Evolutionary conservation across 2,329 filamentous ascomycete species (phyloP).

Genomic region (Blastomyces parvus): DNA sequence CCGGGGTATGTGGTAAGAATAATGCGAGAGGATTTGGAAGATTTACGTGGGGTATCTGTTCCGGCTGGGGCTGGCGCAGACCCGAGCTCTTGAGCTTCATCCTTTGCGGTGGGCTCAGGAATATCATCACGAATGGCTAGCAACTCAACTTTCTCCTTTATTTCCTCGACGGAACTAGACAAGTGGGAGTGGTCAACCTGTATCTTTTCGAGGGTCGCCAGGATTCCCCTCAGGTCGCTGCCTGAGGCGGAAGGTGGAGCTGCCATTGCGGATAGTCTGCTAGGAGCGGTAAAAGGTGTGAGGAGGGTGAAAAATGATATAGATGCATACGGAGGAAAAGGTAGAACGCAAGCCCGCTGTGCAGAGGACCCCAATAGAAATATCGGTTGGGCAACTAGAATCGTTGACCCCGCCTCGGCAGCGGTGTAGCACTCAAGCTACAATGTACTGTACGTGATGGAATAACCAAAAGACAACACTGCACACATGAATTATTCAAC

Average conservation of each 20-base stretch:
- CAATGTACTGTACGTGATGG: too few species aligned
- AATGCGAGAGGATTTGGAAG: slow-evolving; percentile 46
- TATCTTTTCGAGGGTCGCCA: neutral
- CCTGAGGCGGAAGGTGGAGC: neutral
- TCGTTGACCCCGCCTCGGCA: too few species aligned
- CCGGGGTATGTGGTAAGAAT: slow-evolving; percentile 80
- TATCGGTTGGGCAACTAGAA: neutral
- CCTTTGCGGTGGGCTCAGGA: neutral
- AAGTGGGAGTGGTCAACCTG: slow-evolving; percentile 6
- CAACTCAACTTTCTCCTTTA: neutral
- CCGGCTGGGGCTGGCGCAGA: neutral
- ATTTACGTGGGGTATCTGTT: slow-evolving; percentile 6
- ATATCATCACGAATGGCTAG: neutral
- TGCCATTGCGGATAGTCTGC: neutral
- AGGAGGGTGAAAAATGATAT: neutral
- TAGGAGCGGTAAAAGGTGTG: neutral
- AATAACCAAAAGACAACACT: too few species aligned
- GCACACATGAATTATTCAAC: too few species aligned
- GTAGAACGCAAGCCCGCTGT: neutral
- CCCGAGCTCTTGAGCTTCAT: neutral
- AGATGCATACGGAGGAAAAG: neutral
- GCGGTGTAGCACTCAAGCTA: too few species aligned
- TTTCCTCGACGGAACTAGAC: slow-evolving; percentile 1
- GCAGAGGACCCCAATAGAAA: neutral
- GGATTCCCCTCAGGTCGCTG: neutral